Evolutionary conservation across 768 basidiomycete species (phyloP).

Genomic region (Calocybe gangraenosa): DNA sequence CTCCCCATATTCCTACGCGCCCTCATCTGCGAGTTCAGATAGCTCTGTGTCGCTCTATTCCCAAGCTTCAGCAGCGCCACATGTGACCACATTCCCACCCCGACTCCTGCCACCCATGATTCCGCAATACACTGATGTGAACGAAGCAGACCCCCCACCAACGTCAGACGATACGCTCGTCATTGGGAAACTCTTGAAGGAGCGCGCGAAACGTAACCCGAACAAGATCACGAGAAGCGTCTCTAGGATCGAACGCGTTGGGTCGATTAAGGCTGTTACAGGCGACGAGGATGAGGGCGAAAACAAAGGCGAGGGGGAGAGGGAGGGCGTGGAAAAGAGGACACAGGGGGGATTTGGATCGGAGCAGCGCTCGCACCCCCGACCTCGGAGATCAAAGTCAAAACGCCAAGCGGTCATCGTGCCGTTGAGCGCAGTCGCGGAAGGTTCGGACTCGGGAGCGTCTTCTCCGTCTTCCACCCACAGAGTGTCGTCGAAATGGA

Average conservation of each 20-base stretch:
- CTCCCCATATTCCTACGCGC: neutral
- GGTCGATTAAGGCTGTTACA: conserved; percentile 8
- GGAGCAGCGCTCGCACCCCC: neutral
- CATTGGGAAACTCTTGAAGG: conserved; percentile 12
- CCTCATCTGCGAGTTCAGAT: conserved; percentile 3
- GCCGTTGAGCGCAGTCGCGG: neutral
- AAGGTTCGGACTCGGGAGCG: neutral
- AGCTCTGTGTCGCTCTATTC: conserved; percentile 15
- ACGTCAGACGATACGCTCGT: conserved; percentile 1
- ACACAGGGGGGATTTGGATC: neutral
- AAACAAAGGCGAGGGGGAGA: neutral
- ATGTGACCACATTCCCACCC: neutral
- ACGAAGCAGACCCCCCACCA: neutral
- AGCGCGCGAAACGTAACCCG: conserved; percentile 13
- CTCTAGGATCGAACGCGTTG: conserved; percentile 15
- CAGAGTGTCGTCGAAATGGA: too few relatives aligned
- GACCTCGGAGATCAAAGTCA: neutral
- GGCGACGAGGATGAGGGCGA: conserved; percentile 3
- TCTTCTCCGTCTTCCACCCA: too few relatives aligned
- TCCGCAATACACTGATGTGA: conserved; percentile 3
- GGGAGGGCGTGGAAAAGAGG: neutral
- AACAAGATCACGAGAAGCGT: conserved; percentile 4
- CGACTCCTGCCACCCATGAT: neutral
- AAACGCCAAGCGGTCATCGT: neutral
- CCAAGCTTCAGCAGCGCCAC: conserved; percentile 2